Evolutionary conservation across 169 alveolate species (phyloP).

Genomic region (Eimeria praecox): DNA sequence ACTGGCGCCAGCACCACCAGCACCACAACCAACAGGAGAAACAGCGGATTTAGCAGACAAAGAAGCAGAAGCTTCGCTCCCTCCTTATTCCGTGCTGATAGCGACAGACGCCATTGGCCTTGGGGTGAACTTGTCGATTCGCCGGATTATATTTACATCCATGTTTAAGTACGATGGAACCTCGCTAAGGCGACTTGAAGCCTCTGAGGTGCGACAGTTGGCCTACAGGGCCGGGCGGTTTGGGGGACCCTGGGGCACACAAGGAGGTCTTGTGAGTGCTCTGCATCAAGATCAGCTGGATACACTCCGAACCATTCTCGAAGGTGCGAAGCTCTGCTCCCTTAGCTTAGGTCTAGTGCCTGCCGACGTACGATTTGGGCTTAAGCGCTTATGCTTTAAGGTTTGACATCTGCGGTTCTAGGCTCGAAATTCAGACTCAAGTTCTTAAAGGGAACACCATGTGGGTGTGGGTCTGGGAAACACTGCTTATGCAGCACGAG

Average conservation of each 20-base stretch:
- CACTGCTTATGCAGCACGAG: no score
- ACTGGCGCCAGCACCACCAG: not conserved
- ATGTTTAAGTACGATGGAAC: slow-evolving; percentile 85
- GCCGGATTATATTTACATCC: slow-evolving; percentile 92
- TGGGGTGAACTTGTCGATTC: slow-evolving; percentile 94
- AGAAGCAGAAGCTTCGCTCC: slow-evolving; percentile 35
- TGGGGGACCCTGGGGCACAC: slow-evolving; percentile 73
- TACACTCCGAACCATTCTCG: not conserved
- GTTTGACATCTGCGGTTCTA: not conserved
- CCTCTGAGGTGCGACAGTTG: slow-evolving; percentile 92
- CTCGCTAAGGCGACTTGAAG: slow-evolving; percentile 83
- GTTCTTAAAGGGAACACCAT: not conserved
- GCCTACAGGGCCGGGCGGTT: slow-evolving; percentile 97
- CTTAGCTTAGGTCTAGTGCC: not conserved
- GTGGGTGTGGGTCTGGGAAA: not conserved
- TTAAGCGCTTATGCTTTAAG: not conserved
- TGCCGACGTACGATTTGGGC: not conserved
- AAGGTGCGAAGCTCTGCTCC: not conserved
- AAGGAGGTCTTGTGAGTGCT: slow-evolving; percentile 76
- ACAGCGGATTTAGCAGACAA: not conserved
- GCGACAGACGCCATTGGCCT: slow-evolving; percentile 97
- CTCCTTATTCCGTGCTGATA: slow-evolving; percentile 86
- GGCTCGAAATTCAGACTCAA: not conserved
- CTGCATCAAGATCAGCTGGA: slow-evolving; percentile 63
- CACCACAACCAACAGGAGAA: not conserved